phyloP scores from a whole-genome alignment of 768 basidiomycete genomes.

The Pleurotus salmoneostramineus region DNA sequence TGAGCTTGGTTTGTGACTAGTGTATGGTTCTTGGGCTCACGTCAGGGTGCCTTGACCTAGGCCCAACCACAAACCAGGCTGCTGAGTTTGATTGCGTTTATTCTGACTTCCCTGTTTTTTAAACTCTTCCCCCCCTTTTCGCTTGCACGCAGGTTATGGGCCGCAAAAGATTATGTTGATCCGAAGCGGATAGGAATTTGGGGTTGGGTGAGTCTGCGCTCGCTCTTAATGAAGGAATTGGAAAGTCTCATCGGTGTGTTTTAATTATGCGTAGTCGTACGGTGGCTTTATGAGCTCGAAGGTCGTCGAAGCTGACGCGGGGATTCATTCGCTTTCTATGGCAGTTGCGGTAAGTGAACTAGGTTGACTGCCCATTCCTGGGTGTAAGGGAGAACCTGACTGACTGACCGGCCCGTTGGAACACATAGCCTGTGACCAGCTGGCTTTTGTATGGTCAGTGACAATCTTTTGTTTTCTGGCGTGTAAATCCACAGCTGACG shows the following conservation, averaged over 20 bases:
- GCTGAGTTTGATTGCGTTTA: background rate
- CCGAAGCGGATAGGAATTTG: constrained; percentile 87
- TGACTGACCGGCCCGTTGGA: constrained; percentile 7
- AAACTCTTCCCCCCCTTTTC: background rate
- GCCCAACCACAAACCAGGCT: constrained; percentile 1
- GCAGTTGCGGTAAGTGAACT: constrained; percentile 70
- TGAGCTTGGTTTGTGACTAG: constrained; percentile 7
- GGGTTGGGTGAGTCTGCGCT: constrained; percentile 79
- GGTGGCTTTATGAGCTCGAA: constrained; percentile 97
- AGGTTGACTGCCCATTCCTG: background rate
- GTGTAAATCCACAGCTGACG: background rate
- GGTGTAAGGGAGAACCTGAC: background rate
- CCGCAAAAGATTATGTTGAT: constrained; percentile 85
- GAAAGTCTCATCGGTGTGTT: background rate
- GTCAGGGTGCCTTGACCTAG: constrained; percentile 8
- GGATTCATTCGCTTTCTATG: constrained; percentile 88
- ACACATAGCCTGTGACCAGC: constrained; percentile 73
- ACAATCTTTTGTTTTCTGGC: background rate
- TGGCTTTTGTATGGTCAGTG: constrained; percentile 76
- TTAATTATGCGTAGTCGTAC: constrained; percentile 61
- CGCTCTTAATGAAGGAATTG: background rate
- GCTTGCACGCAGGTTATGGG: constrained; percentile 60
- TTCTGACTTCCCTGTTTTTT: constrained; percentile 1
- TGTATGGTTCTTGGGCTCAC: constrained; percentile 1
- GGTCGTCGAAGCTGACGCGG: constrained; percentile 85